phyloP scores from a whole-genome alignment of 2,329 filamentous ascomycete species.

The Colletotrichum cordylinicola region DNA sequence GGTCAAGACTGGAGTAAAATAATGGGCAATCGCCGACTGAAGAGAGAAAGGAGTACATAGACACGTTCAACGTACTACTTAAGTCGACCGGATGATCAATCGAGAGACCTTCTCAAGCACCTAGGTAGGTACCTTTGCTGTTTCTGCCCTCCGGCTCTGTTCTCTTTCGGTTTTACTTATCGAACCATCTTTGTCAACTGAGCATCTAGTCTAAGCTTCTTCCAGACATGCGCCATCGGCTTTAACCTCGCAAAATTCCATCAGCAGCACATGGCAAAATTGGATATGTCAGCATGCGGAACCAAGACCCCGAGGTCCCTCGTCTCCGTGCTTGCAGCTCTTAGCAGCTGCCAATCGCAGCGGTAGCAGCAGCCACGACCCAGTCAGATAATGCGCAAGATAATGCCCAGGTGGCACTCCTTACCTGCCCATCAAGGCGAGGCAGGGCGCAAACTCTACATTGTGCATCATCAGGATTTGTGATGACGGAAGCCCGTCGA shows the following conservation, averaged over 20 bases:
- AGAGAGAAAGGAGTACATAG: neutral
- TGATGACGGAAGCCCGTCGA: conserved; percentile 22
- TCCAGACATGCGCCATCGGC: neutral
- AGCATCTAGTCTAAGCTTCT: neutral
- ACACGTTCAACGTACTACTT: neutral
- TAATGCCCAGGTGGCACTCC: neutral
- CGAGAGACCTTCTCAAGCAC: neutral
- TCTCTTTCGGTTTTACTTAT: neutral
- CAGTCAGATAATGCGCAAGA: neutral
- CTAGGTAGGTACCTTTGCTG: neutral
- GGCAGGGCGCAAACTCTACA: neutral
- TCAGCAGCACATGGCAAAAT: neutral
- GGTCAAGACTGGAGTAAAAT: neutral
- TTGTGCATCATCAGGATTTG: conserved; percentile 18
- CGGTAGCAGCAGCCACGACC: neutral
- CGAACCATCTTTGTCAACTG: neutral
- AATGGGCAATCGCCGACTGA: neutral
- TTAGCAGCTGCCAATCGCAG: neutral
- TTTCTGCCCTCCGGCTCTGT: neutral
- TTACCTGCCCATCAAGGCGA: neutral
- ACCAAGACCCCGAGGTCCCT: conserved; percentile 6
- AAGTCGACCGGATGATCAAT: neutral
- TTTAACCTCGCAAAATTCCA: neutral
- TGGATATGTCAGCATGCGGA: conserved; percentile 22
- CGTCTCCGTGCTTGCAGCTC: neutral